Percentiles rank a stretch among this genome's conserved stretches.
These are phyloP conservation scores for Pestalotiopsis sp. DNA, from an alignment of 2,329 filamentous ascomycete genomes.

Conservation along the genomic window DNA sequence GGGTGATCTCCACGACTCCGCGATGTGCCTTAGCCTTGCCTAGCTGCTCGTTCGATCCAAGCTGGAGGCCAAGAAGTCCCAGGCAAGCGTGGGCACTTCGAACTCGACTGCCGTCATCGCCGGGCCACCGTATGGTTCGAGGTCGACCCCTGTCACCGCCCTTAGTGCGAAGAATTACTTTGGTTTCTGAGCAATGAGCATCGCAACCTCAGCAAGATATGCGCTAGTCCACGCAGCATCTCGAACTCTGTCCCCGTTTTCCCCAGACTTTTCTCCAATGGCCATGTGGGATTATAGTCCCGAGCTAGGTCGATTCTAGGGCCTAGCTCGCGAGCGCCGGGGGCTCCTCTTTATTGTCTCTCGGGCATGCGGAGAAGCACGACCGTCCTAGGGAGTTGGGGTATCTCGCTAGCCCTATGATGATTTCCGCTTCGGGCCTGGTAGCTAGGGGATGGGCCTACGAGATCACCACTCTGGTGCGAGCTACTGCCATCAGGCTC, in stretches of 20 bases:
- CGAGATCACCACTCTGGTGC: background rate
- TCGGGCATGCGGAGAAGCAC: slow-evolving; percentile 3
- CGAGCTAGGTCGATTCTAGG: background rate
- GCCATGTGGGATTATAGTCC: background rate
- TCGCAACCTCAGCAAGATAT: background rate
- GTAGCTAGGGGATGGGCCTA: background rate
- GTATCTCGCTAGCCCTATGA: background rate
- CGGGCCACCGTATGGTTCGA: background rate
- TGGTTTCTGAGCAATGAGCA: background rate
- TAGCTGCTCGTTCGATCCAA: background rate
- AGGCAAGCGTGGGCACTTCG: background rate
- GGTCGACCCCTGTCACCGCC: background rate
- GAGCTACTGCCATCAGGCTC: background rate
- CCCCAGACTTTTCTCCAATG: slow-evolving; percentile 4
- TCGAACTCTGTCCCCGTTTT: background rate
- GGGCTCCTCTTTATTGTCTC: background rate
- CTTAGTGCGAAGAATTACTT: background rate
- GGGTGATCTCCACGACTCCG: slow-evolving; percentile 1
- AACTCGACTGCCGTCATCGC: background rate
- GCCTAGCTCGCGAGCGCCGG: background rate
- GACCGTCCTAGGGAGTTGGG: background rate
- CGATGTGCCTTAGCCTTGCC: background rate
- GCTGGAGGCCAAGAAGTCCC: background rate
- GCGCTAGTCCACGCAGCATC: background rate
- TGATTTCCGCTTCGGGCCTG: slow-evolving; percentile 1